These are phyloP conservation scores for Colletotrichum siamense DNA, from an alignment of 2,329 filamentous ascomycete genomes.

Conservation along the genomic window DNA sequence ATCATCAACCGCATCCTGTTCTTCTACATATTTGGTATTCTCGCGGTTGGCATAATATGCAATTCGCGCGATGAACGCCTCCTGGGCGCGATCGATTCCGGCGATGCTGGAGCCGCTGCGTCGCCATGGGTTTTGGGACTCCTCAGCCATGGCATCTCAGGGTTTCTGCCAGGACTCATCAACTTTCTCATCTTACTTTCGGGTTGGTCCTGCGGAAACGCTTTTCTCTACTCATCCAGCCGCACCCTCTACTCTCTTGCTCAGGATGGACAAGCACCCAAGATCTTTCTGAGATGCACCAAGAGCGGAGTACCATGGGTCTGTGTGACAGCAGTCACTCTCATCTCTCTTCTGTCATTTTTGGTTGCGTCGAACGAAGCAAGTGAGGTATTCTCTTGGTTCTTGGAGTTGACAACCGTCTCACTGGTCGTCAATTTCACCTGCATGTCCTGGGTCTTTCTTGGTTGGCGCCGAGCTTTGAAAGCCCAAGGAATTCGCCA, in stretches of 20 bases:
- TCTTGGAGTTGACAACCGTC: slow-evolving; percentile 60
- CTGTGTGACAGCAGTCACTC: slow-evolving; percentile 36
- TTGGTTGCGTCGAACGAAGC: slow-evolving; percentile 41
- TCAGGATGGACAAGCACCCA: slow-evolving; percentile 52
- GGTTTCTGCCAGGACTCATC: slow-evolving; percentile 59
- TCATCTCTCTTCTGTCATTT: slow-evolving; percentile 39
- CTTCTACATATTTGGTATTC: slow-evolving; percentile 72
- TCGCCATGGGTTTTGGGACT: slow-evolving; percentile 60
- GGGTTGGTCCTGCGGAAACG: slow-evolving; percentile 51
- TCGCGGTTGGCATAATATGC: slow-evolving; percentile 65
- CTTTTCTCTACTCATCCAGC: slow-evolving; percentile 56
- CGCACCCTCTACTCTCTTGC: slow-evolving; percentile 57
- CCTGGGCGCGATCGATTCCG: slow-evolving; percentile 55
- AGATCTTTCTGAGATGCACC: slow-evolving; percentile 43
- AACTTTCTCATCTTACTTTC: slow-evolving; percentile 48
- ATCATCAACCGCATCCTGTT: slow-evolving; percentile 75
- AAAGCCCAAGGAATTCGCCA: slow-evolving; percentile 54
- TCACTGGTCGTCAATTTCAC: slow-evolving; percentile 65
- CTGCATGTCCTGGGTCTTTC: slow-evolving; percentile 49
- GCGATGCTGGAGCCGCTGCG: slow-evolving; percentile 54
- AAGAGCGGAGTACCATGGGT: slow-evolving; percentile 50
- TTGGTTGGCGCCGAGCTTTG: slow-evolving; percentile 56
- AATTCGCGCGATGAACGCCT: slow-evolving; percentile 62
- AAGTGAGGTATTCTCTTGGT: slow-evolving; percentile 44
- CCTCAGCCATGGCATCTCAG: slow-evolving; percentile 54